Evolutionary conservation across 2,329 filamentous ascomycete species (phyloP), one percentile per base, ranked within the genome.

Genomic region (Aspergillaceae sp.): DNA sequence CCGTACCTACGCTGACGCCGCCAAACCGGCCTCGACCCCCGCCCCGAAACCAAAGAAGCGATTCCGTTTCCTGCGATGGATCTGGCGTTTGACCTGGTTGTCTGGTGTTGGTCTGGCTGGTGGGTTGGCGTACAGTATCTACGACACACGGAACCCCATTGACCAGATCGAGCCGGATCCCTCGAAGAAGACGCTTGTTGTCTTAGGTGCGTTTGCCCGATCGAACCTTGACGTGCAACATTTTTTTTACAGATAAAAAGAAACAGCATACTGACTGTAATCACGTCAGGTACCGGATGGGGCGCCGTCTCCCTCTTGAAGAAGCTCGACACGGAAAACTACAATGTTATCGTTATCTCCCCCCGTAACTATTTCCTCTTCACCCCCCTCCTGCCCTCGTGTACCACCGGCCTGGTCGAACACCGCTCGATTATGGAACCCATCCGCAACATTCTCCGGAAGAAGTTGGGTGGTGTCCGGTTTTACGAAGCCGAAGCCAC

Each of bases 341-440:
- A 97, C 81, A 97, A 98, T 69, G 91, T 97, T 69, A 72, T 97
- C 65, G 89, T 98, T 67, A 87, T 98, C 68, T 97, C 92, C 42
- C 92, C 92, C 45, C 87, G 92, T 67, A 98, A 98, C 75, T 98
- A 95, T 80, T 98, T 98, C 83, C 84, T 98, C 58, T 98, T 98
- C 79, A 98, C 92, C 29, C 92, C 92, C 50, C 82, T 98, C 49
- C 81, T 98, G 51, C 92, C 92, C 55, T 97, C 91, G 65, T 98
- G 92, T 74, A 97, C 92, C 44, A 96, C 91, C 56, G 92, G 92
- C 61, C 86, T 88, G 59, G 92, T 98, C 69, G 92, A 98, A 78
- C 92, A 97, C 76, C 88, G 92, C 67, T 97, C 90, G 64, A 98
- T 98, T 72, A 98, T 98, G 92, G 92, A 98, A 75, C 92, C 92